Evolutionary conservation across 2,329 filamentous ascomycete species (phyloP), one percentile per base, ranked within the genome.

Genomic region (Penicillium oxalicum): DNA sequence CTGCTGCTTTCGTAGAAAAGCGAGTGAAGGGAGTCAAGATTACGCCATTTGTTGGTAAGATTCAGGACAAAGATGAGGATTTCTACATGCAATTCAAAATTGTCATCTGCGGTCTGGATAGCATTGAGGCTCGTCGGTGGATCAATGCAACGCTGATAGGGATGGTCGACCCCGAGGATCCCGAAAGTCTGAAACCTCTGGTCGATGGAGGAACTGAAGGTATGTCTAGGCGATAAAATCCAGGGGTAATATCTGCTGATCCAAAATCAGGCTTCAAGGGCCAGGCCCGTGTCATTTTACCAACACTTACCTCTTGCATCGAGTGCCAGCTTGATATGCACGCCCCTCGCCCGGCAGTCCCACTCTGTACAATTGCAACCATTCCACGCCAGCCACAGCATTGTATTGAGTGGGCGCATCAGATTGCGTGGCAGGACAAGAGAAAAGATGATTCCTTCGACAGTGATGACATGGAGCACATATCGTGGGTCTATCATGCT

Each of bases 311-410:
- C 13, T 95, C 90, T 24, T 98, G 93, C 67, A 94, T 98, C 62
- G 93, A 98, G 74, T 98, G 93, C 65, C 93, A 98, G 65, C 82
- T 98, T 27, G 93, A 97, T 67, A 96, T 98, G 87, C 91, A 97
- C 68, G 91, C 93, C 0, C 94, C 93, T n/a, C 82, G 91, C 45
- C 88, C 90, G n/a, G 90, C 93, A 11, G 91, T 98, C 0, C 93
- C 93, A 1, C 84, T 98, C 27, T 98, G 93, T 70, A 98, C 93
- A 3, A 84, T 98, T 49, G 93, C 93, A 12, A 94, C 89, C 13
- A 97, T 98, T 58, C 93, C 93, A 8, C 87, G 93, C 11, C 93
- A 98, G 66, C 93, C 93, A 1, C 91, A 97, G 68, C 93, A 98
- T 72, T 98, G 93, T 68, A 88, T 98, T 63, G 93, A 98, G 72